Evolutionary conservation across 352 stramenopile genomes (phyloP).

Genomic region (Globisporangium lucens): DNA sequence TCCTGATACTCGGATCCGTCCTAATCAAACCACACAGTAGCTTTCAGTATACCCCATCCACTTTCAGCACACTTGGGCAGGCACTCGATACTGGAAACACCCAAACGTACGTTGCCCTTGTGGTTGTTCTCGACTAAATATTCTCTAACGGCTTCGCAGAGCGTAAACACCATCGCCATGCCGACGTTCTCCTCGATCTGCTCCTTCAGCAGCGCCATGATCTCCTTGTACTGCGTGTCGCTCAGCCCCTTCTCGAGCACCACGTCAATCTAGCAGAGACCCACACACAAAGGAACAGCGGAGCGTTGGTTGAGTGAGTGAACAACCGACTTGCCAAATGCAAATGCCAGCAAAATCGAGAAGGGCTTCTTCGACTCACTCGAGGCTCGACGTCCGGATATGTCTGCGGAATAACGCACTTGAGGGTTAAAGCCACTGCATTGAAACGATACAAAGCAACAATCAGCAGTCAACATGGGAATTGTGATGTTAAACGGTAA

Average conservation of each 20-base stretch:
- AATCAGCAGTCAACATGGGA: neutral
- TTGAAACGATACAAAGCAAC: neutral
- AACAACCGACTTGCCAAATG: neutral
- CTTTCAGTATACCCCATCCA: neutral
- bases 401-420: slow-evolving; percentile 70
- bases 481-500: neutral
- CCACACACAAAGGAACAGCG: neutral
- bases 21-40: slow-evolving; percentile 23
- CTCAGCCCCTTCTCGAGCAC: slow-evolving; percentile 76
- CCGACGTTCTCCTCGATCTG: slow-evolving; percentile 80
- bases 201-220: slow-evolving; percentile 54
- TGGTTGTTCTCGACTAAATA: slow-evolving; percentile 89
- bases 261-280: slow-evolving; percentile 50
- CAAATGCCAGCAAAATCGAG: neutral
- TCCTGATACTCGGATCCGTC: slow-evolving; percentile 87
- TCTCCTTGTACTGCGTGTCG: slow-evolving; percentile 77
- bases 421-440: slow-evolving; percentile 67
- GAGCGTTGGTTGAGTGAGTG: neutral
- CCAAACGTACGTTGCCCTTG: slow-evolving; percentile 65
- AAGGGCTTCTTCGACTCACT: slow-evolving; percentile 19
- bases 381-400: slow-evolving; percentile 76
- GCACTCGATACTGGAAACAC: neutral
- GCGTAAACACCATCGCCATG: slow-evolving; percentile 87
- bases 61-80: neutral
- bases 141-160: slow-evolving; percentile 79